phyloP scores from a whole-genome alignment of 2,329 filamentous ascomycete genomes.

The Trichoderma cornu-damae region DNA sequence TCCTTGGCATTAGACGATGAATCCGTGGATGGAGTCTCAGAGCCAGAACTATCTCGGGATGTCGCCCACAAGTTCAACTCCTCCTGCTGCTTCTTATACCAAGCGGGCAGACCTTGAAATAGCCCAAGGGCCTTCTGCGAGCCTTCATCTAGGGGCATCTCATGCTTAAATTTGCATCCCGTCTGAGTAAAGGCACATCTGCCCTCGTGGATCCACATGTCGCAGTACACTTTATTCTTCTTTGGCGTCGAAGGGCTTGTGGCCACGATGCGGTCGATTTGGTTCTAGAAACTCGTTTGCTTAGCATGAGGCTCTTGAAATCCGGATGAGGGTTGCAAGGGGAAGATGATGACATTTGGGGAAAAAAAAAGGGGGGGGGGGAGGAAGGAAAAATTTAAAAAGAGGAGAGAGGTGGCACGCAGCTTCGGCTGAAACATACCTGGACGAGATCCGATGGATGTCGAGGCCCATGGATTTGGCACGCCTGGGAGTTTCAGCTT shows the following conservation, averaged over 20 bases:
- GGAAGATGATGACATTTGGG: not conserved
- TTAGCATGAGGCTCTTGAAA: not conserved
- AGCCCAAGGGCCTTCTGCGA: slow-evolving; percentile 68
- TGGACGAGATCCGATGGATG: slow-evolving; percentile 31
- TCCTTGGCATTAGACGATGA: not conserved
- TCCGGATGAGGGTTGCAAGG: not conserved
- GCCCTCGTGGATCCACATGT: slow-evolving; percentile 83
- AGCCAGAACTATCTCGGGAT: not conserved
- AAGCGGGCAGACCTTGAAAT: slow-evolving; percentile 55
- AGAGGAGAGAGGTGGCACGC: not conserved
- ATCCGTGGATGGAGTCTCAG: not conserved
- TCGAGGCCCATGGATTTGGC: slow-evolving; percentile 19
- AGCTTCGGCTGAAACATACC: slow-evolving; percentile 25
- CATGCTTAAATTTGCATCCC: slow-evolving; percentile 84
- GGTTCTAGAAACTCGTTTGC: slow-evolving; percentile 24
- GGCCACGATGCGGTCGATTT: slow-evolving; percentile 33
- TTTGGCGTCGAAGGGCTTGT: slow-evolving; percentile 32
- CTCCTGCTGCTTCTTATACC: slow-evolving; percentile 54
- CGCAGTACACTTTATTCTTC: slow-evolving; percentile 70
- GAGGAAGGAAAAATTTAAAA: no score
- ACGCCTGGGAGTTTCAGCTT: slow-evolving; percentile 30
- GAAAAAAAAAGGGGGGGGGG: slow-evolving; percentile 5
- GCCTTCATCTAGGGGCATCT: slow-evolving; percentile 68
- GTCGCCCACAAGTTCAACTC: slow-evolving; percentile 35
- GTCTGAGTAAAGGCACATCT: slow-evolving; percentile 80